Base-by-base conservation (phyloP, 306 rosid genomes). In the Quercus agrifolia region DNA sequence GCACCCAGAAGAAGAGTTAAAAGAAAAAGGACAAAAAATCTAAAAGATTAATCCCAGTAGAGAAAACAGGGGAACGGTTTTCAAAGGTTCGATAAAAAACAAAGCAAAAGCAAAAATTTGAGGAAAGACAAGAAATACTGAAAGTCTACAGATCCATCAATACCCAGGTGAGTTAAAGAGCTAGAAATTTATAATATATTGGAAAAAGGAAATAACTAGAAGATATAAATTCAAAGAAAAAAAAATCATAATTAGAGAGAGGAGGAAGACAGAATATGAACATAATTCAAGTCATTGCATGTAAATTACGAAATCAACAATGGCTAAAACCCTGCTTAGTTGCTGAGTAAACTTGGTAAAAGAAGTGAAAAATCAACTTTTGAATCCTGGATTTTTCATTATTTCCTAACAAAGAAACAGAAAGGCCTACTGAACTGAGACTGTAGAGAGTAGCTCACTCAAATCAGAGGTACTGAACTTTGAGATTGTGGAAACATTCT, bases 141-240 rank as follows among this genome's bases (percentile, higher is more conserved):
- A 51, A 70, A 64, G 55, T 71, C 63, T 70, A 56, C 74, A 74
- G 79, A 83, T 85, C 79, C 73, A 64, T 70, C 55, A 54, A 61
- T 25, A 58, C 25, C 72, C 74, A 63, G 64, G 44, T 12, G 61
- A 51, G 23, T 63, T 71, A 55, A 62, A 21, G 2, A 2, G 69
- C 51, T n/a, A 80, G 58, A 74, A 28, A 25, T 63, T 35, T 20
- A 18, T 17, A 52, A 58, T 11, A 27, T 25, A 33, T 6, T 31
- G 52, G 7, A 62, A 64, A 63, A 21, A 27, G 54, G 4, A 51
- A 5, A 25, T 28, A 52, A 30, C 76, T 28, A 56, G 33, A 56
- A 49, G 5, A 31, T 38, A 20, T 20, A 82, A 64, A 72, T 67
- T 23, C 17, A 12, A 25, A 49, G 41, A 38, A 56, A 75, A 70